Conservation (phyloP, 2,329 filamentous ascomycete genomes). For the Pseudocercospora fuligena region DNA sequence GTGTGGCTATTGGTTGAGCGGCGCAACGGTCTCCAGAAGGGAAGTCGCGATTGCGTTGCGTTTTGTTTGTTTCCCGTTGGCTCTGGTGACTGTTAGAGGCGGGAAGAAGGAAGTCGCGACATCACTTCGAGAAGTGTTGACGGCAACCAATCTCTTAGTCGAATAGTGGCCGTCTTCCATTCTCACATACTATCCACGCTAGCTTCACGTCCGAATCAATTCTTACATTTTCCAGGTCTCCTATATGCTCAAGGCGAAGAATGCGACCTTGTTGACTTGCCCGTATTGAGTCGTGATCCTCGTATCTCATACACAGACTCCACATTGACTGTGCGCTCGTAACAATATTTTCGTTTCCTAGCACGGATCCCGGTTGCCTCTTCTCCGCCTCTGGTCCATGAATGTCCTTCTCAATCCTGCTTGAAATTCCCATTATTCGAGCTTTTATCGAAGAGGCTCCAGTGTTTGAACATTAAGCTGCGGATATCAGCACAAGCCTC, state of each 20-base stretch:
- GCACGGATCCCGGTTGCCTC: no score
- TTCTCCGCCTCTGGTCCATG: no score
- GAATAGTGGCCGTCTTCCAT: neutral
- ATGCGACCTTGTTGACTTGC: neutral
- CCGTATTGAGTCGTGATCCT: no score
- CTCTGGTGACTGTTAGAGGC: neutral
- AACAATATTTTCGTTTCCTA: no score
- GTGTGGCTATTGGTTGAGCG: neutral
- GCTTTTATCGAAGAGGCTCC: no score
- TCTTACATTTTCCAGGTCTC: neutral
- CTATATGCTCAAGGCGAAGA: neutral
- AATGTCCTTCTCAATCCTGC: no score
- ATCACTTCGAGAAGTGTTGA: neutral
- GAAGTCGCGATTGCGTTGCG: neutral
- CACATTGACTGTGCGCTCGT: no score
- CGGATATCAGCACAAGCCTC: no score
- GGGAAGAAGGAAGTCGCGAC: neutral
- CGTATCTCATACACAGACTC: no score
- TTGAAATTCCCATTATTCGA: no score
- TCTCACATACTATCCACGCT: neutral
- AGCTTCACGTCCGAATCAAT: neutral
- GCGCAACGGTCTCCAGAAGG: neutral
- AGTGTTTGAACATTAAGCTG: no score
- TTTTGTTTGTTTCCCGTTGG: neutral
- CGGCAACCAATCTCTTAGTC: neutral